Evolutionary conservation across 139 green algal species (phyloP).

Genomic region (Bryopsis sp.): DNA sequence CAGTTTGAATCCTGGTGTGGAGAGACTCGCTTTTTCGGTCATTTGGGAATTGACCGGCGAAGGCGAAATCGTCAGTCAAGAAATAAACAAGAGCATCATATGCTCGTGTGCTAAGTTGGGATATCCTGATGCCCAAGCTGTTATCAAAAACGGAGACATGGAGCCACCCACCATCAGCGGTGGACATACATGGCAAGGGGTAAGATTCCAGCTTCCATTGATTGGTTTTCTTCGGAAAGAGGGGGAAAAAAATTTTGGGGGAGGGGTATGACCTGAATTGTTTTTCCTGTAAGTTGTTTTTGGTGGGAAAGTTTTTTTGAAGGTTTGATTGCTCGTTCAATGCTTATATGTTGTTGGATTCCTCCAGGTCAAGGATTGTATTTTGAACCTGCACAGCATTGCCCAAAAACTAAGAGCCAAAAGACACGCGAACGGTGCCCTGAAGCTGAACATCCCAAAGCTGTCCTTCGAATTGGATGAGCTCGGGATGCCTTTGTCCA

Average conservation of each 20-base stretch:
- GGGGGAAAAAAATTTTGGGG: too few species aligned
- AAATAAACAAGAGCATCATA: conserved; percentile 72
- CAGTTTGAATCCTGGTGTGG: conserved; percentile 64
- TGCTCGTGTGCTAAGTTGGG: conserved; percentile 79
- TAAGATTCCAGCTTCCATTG: conserved; percentile 10
- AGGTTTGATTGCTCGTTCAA: too few species aligned
- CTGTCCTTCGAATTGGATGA: conserved; percentile 70
- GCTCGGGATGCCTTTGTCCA: conserved; percentile 47
- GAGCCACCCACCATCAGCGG: conserved; percentile 32
- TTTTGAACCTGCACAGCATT: conserved; percentile 53
- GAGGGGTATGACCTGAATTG: too few species aligned
- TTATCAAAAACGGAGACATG: conserved; percentile 67
- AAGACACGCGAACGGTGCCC: conserved; percentile 45
- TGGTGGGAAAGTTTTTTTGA: too few species aligned
- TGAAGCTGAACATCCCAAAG: conserved; percentile 74
- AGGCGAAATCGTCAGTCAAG: conserved; percentile 49
- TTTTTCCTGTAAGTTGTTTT: too few species aligned
- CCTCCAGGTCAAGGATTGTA: conserved; percentile 54
- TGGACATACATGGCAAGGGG: conserved; percentile 53
- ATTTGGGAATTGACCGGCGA: conserved; percentile 70
- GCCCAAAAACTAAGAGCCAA: conserved; percentile 37
- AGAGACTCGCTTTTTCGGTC: conserved; percentile 72
- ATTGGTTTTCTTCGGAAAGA: neutral
- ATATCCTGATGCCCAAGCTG: conserved; percentile 76
- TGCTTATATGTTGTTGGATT: too few species aligned